These are phyloP conservation scores for Aphanomyces euteiches DNA, from an alignment of 352 stramenopile species.

Conservation along the genomic window DNA sequence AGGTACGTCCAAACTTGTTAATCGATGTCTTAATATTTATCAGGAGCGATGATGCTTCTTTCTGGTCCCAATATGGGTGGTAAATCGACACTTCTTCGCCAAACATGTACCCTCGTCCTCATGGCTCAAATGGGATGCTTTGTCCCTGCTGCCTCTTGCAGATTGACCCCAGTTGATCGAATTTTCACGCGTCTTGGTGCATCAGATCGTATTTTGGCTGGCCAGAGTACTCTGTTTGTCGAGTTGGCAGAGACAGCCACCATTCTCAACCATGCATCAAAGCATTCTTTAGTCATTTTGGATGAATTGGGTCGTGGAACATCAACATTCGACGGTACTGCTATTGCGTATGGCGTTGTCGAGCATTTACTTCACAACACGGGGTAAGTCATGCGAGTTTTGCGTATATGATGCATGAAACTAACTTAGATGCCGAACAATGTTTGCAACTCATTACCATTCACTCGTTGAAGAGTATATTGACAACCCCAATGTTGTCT, in stretches of 20 bases:
- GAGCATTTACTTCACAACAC: constrained; percentile 85
- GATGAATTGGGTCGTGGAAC: constrained; percentile 98
- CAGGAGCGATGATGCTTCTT: constrained; percentile 87
- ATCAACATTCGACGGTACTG: constrained; percentile 97
- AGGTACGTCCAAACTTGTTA: constrained; percentile 19
- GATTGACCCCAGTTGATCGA: constrained; percentile 95
- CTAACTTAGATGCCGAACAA: constrained; percentile 85
- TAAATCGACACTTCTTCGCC: constrained; percentile 97
- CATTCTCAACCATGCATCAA: constrained; percentile 94
- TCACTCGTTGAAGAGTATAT: constrained; percentile 89
- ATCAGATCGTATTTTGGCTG: constrained; percentile 96
- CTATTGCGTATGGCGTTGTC: constrained; percentile 96
- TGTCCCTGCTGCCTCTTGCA: constrained; percentile 92
- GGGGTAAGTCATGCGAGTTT: neutral
- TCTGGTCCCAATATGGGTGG: constrained; percentile 98
- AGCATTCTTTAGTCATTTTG: constrained; percentile 96
- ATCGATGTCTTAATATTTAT: constrained; percentile 24
- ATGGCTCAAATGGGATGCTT: constrained; percentile 99
- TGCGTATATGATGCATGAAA: constrained; percentile 29
- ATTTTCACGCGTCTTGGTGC: constrained; percentile 99
- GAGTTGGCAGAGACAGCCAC: constrained; percentile 98
- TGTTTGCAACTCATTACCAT: constrained; percentile 99
- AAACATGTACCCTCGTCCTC: constrained; percentile 97
- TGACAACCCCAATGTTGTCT: constrained; percentile 46
- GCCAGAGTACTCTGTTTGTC: constrained; percentile 99